Evolutionary conservation across 179 eudicot species (phyloP), one percentile per base, ranked within the genome.

Genomic region (Amaranthus tricolor): DNA sequence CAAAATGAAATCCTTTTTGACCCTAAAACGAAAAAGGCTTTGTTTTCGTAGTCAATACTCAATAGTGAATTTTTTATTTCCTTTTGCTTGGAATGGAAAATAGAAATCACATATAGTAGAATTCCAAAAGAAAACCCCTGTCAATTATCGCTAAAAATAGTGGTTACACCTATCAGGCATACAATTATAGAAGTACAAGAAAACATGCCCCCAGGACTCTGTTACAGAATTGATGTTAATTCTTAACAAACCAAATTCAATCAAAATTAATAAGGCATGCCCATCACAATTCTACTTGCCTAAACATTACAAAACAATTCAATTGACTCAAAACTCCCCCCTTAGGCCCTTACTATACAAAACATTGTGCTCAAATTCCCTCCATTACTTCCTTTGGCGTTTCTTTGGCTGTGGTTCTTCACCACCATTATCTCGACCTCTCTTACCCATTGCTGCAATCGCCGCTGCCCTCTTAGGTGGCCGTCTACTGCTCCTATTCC

Each of bases 381-480:
- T 9, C 47, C 21, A 31, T 31, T 70, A 86, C 80, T 81, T 86
- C 81, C 88, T 86, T n/a, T 87, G 63, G 52, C 90, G 84, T 80
- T 91, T 91, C 81, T 83, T 91, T 7, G 85, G 67, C 74, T 77
- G 75, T 1, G 82, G 19, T 13, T 86, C 89, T 57, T 87, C 89
- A 52, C 75, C 85, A 1, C 76, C 85, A 11, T 78, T 68, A 44
- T 82, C 84, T 60, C 94, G 81, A 47, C 85, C 79, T 71, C 91
- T 83, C 78, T 85, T 89, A 8, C 89, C 83, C 7, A 73, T 45
- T 13, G 72, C 80, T 43, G 82, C 79, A 31, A 78, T 65, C 4
- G 92, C 86, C 6, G 88, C 88, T 0, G 76, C 89, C 60, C 87
- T 81, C 69, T 83, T 89, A 0, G 89, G 86, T 17, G 85, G 90